Percentiles rank a stretch among this genome's conserved stretches.
These are phyloP conservation scores for Candida suzukii DNA, from an alignment of 805 yeast genomes.

Conservation along the genomic window DNA sequence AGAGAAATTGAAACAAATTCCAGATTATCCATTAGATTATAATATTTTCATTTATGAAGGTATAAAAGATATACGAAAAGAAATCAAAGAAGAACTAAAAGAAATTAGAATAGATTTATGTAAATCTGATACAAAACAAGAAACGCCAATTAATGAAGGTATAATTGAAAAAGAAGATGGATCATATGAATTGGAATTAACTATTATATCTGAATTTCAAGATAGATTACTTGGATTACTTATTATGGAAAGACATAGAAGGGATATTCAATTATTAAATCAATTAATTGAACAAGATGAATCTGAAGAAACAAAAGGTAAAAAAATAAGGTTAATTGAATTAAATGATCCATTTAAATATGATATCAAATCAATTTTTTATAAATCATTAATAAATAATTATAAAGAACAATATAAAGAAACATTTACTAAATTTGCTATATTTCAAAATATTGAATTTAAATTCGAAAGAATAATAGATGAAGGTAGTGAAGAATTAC, in stretches of 20 bases:
- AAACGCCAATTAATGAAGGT: constrained; percentile 16
- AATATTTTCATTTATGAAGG: constrained; percentile 29
- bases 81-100: constrained; percentile 12
- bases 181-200: constrained; percentile 9
- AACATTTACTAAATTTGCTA: constrained; percentile 24
- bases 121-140: constrained; percentile 10
- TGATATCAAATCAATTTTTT: constrained; percentile 27
- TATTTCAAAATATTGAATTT: constrained; percentile 28
- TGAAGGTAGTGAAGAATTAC: constrained; percentile 9
- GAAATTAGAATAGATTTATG: constrained; percentile 16
- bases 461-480: constrained; percentile 23
- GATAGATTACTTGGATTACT: constrained; percentile 25
- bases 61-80: constrained; percentile 15
- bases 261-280: constrained; percentile 23
- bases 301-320: constrained; percentile 8
- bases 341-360: constrained; percentile 23
- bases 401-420: constrained; percentile 12
- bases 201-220: constrained; percentile 27
- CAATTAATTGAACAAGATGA: constrained; percentile 7
- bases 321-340: constrained; percentile 15
- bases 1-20: constrained; percentile 16
- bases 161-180: constrained; percentile 8
- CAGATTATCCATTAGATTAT: constrained; percentile 31
- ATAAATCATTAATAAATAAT: constrained; percentile 13
- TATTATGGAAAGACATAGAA: constrained; percentile 28